Evolutionary conservation across 2,329 filamentous ascomycete species (phyloP).

Genomic region (Setomelanomma holmii): DNA sequence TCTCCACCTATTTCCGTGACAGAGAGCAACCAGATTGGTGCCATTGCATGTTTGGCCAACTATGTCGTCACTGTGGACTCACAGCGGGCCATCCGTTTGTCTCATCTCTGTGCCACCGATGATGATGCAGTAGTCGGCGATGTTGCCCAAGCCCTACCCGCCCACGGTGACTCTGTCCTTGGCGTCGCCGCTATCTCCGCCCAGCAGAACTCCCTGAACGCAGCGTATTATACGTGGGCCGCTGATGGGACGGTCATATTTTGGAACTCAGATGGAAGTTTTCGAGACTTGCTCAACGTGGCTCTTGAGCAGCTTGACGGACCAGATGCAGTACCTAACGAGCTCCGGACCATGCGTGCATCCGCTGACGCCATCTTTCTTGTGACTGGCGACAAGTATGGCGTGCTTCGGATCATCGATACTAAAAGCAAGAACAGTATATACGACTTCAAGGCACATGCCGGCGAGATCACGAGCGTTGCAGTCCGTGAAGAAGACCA

Average conservation of each 20-base stretch:
- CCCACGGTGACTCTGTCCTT: slow-evolving; percentile 66
- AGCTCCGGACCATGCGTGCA: slow-evolving; percentile 65
- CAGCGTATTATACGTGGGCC: slow-evolving; percentile 90
- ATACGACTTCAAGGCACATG: slow-evolving; percentile 83
- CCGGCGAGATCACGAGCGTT: slow-evolving; percentile 83
- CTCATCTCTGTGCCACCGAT: slow-evolving; percentile 55
- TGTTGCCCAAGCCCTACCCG: slow-evolving; percentile 56
- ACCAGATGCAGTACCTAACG: slow-evolving; percentile 60
- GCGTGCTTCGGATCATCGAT: slow-evolving; percentile 77
- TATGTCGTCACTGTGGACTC: slow-evolving; percentile 68
- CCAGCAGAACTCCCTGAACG: slow-evolving; percentile 65
- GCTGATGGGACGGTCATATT: slow-evolving; percentile 79
- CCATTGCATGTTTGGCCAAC: slow-evolving; percentile 47
- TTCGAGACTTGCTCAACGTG: slow-evolving; percentile 69
- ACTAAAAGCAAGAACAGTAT: slow-evolving; percentile 66
- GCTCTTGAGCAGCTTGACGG: slow-evolving; percentile 69
- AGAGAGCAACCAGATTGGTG: slow-evolving; percentile 43
- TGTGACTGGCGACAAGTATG: slow-evolving; percentile 84
- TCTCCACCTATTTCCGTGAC: slow-evolving; percentile 40
- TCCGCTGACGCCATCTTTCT: slow-evolving; percentile 70
- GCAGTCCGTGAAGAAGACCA: slow-evolving; percentile 72
- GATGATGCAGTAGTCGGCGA: slow-evolving; percentile 40
- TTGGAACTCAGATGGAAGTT: slow-evolving; percentile 78
- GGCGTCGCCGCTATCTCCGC: slow-evolving; percentile 72
- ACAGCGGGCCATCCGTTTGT: slow-evolving; percentile 72